These are phyloP conservation scores for Hortiboletus flavorubellus DNA, from an alignment of 768 basidiomycete species.

Conservation along the genomic window DNA sequence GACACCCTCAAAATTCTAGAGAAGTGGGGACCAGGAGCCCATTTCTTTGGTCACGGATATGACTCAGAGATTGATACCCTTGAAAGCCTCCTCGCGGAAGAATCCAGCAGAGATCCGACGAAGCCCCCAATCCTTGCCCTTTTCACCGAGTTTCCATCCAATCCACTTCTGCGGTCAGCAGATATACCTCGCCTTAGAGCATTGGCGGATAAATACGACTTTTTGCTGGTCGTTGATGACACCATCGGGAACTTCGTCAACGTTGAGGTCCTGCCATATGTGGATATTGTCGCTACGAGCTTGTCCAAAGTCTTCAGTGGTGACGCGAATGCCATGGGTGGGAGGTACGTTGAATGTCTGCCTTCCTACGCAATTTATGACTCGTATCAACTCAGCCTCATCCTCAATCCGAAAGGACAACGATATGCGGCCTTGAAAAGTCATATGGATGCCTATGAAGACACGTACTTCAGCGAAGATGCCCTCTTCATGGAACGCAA, in stretches of 20 bases:
- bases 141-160: constrained; percentile 94
- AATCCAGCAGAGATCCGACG: constrained; percentile 34
- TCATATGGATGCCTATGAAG: constrained; percentile 67
- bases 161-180: constrained; percentile 86
- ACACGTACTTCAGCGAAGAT: constrained; percentile 86
- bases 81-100: constrained; percentile 54
- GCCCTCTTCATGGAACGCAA: constrained; percentile 98
- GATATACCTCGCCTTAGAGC: constrained; percentile 69
- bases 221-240: constrained; percentile 88
- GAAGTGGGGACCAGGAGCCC: constrained; percentile 94
- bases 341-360: constrained; percentile 59
- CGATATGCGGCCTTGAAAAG: constrained; percentile 67
- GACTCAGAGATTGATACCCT: constrained; percentile 74
- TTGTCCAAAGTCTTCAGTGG: constrained; percentile 95
- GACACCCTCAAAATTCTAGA: constrained; percentile 92
- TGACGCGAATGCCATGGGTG: constrained; percentile 95
- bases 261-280: constrained; percentile 81
- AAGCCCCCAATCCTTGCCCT: constrained; percentile 70
- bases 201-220: constrained; percentile 85
- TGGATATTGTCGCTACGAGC: constrained; percentile 89
- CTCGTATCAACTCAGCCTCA: constrained; percentile 51
- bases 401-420: constrained; percentile 76
- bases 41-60: constrained; percentile 82
- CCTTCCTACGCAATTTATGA: background rate
- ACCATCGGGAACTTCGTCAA: constrained; percentile 95